These are phyloP conservation scores for Thermochaetoides dissita DNA, from an alignment of 2,329 filamentous ascomycete species.

Conservation along the genomic window DNA sequence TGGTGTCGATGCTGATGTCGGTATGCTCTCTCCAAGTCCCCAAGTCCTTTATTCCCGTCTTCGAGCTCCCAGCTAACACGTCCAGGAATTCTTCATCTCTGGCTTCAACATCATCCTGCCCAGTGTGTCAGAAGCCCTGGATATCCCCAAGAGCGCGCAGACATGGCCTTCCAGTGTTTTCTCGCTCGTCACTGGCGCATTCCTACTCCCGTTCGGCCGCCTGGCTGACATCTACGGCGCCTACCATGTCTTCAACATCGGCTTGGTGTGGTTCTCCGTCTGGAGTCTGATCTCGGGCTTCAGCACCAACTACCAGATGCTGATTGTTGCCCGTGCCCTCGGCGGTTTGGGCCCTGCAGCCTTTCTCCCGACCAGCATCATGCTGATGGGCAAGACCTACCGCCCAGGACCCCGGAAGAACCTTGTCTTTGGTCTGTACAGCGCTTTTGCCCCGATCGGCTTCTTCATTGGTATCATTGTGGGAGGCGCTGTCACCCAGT, in stretches of 20 bases:
- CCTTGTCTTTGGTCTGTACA: slow-evolving; percentile 46
- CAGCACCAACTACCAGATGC: slow-evolving; percentile 51
- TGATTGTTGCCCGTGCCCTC: slow-evolving; percentile 59
- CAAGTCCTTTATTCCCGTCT: not conserved
- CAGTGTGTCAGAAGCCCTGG: slow-evolving; percentile 43
- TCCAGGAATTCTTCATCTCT: slow-evolving; percentile 58
- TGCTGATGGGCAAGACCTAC: slow-evolving; percentile 54
- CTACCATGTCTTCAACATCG: slow-evolving; percentile 43
- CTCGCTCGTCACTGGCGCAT: slow-evolving; percentile 38
- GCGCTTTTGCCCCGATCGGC: slow-evolving; percentile 41
- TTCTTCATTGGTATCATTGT: slow-evolving; percentile 55
- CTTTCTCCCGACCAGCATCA: slow-evolving; percentile 55
- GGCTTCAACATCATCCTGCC: slow-evolving; percentile 65
- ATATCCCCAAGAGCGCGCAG: slow-evolving; percentile 45
- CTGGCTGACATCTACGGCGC: slow-evolving; percentile 50
- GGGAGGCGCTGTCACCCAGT: slow-evolving; percentile 48
- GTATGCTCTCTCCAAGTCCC: slow-evolving; percentile 22
- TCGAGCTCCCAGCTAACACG: not conserved
- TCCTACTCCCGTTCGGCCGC: slow-evolving; percentile 51
- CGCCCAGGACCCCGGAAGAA: slow-evolving; percentile 60
- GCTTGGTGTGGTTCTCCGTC: slow-evolving; percentile 48
- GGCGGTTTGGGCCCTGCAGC: slow-evolving; percentile 63
- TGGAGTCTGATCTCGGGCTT: slow-evolving; percentile 62
- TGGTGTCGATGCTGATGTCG: slow-evolving; percentile 49
- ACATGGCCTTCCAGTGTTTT: slow-evolving; percentile 53